Base-by-base conservation (phyloP, 78 protist species). In the Anaeramoeba ignava region DNA sequence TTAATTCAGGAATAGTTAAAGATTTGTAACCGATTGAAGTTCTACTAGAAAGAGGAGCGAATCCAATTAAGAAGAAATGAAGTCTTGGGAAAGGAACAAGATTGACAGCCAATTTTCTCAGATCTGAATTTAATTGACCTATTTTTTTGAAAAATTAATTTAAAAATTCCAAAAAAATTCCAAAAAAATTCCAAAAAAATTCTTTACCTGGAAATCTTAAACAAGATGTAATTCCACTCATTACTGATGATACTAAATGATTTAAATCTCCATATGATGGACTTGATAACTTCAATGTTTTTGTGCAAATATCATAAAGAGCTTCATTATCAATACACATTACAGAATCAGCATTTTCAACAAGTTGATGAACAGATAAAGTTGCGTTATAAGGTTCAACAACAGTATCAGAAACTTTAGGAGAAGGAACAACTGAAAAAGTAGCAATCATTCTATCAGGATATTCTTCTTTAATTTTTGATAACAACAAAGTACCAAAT, bases 201-300 rank as follows among this genome's bases (percentile, higher is more conserved):
- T n/a, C n/a, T n/a, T n/a, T n/a, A n/a, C n/a, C 99, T 38, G 98
- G 98, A 93, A 96, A 98, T 81, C 99, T 94, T 41, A 96, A 94
- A 85, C 92, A 93, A 91, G 97, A 94, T 34, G 99, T 96, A 80
- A 93, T 86, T 81, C 97, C 98, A 36, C 94, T 85, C 96, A 97
- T 97, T 79, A 92, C 95, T 8, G 92, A 85, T 38, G 95, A 79
- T 86, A 96, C 97, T 37, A 97, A 90, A 83, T 93, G 95, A 94
- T 98, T 98, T 81, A 98, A 89, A 40, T 96, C 97, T 23, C 94
- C 95, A 87, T 94, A 98, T 81, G 93, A 91, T 67, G 99, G 96
- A 54, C 90, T 93, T 80, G 90, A 81, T 78, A 95, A 90, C 90
- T 93, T 93, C 40, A 94, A 92, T 34, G 96, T 93, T 37, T 92